Conservation (phyloP, 352 stramenopile genomes). For the Globisporangium camurandrum region DNA sequence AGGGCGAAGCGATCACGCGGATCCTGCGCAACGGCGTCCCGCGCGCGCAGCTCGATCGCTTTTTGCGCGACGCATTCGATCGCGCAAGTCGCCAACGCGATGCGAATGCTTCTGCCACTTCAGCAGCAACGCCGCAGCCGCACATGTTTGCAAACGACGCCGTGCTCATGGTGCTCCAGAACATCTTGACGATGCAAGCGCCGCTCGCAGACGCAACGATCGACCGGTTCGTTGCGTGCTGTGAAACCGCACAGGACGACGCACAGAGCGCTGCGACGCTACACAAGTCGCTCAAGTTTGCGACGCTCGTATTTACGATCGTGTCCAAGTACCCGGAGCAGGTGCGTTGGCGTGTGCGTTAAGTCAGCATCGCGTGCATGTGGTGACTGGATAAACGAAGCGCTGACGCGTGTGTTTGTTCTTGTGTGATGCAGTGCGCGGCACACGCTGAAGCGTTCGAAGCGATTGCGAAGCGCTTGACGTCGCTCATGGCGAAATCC, state of each 20-base stretch:
- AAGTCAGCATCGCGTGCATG: background rate
- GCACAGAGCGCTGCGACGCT: conserved; percentile 17
- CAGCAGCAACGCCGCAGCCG: background rate
- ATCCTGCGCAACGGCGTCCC: conserved; percentile 49
- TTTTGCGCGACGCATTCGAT: conserved; percentile 27
- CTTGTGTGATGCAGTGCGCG: conserved; percentile 25
- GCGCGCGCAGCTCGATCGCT: conserved; percentile 35
- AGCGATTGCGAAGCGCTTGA: conserved; percentile 31
- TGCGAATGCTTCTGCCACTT: conserved; percentile 8
- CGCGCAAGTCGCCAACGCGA: background rate
- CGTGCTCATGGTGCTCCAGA: conserved; percentile 65
- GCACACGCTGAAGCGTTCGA: conserved; percentile 37
- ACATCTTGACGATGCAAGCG: conserved; percentile 55
- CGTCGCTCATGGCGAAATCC: conserved; percentile 57
- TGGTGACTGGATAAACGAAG: no score
- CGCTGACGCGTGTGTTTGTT: no score
- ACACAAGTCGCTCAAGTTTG: conserved; percentile 46
- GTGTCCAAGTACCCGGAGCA: conserved; percentile 53
- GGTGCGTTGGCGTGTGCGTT: background rate
- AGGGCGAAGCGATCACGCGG: conserved; percentile 63
- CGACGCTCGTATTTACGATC: conserved; percentile 55
- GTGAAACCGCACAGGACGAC: conserved; percentile 36
- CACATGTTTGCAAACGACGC: conserved; percentile 59
- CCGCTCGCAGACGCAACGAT: conserved; percentile 32
- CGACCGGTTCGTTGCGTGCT: conserved; percentile 36